phyloP scores from a whole-genome alignment of 2,329 filamentous ascomycete species.

The Endothia cerciana region DNA sequence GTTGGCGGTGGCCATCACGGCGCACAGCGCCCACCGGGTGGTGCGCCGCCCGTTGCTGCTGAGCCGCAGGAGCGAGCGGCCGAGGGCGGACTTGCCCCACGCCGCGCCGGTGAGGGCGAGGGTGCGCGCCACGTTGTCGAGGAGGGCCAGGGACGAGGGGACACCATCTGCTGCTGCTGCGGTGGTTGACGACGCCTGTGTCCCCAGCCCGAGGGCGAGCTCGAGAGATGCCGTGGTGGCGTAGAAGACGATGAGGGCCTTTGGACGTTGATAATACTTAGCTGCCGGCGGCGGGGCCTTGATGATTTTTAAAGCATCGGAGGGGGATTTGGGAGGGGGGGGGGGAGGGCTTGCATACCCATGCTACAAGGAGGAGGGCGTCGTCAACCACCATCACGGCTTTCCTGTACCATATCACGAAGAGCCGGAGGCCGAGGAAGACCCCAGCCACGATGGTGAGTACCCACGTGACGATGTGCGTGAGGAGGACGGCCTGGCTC shows the following conservation, averaged over 20 bases:
- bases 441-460: conserved; percentile 13
- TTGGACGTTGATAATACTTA: too few species aligned
- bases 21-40: conserved; percentile 7
- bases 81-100: conserved; percentile 22
- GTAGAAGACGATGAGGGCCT: conserved; percentile 23
- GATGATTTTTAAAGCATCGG: too few species aligned
- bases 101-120: conserved; percentile 13
- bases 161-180: background rate
- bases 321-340: too few species aligned
- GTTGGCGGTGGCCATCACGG: conserved; percentile 6
- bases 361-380: conserved; percentile 19
- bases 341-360: conserved; percentile 13
- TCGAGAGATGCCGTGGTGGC: conserved; percentile 17
- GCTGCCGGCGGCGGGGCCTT: too few species aligned
- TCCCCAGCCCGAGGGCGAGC: conserved; percentile 21
- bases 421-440: conserved; percentile 17
- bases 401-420: conserved; percentile 19
- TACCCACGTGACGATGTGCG: conserved; percentile 23
- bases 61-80: conserved; percentile 15
- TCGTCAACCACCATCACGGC: conserved; percentile 16
- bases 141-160: conserved; percentile 12
- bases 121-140: conserved; percentile 23
- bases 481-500: conserved; percentile 18
- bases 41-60: conserved; percentile 1
- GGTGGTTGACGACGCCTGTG: background rate